A percentile compares a stretch with the other conserved stretches of the same genome.
Evolutionary conservation across 208 protist species (phyloP).

Genomic region (Willaertia magna): DNA sequence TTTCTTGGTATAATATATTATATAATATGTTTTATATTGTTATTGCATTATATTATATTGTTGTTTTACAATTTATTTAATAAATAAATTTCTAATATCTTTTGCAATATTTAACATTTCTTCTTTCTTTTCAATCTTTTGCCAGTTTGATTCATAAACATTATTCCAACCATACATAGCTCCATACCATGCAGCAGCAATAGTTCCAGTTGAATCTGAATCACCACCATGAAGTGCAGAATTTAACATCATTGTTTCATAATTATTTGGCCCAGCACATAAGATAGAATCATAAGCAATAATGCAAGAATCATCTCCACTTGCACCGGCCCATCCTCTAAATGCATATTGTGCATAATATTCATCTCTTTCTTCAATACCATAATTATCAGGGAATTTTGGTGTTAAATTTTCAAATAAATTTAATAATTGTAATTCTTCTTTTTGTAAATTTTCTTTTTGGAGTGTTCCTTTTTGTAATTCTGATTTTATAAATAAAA

Average conservation of each 20-base stretch:
- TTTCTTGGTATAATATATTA: too few relatives aligned
- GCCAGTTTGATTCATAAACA: neutral
- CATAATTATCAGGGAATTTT: neutral
- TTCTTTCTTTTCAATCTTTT: neutral
- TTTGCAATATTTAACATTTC: neutral
- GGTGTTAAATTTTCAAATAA: neutral
- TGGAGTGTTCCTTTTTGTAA: neutral
- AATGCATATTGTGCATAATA: neutral
- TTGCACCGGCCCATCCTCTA: neutral
- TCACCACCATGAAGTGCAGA: conserved; percentile 12
- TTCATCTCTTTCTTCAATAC: conserved; percentile 5
- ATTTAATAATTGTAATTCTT: neutral
- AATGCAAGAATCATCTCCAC: conserved; percentile 6
- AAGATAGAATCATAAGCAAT: conserved; percentile 18
- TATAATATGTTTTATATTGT: too few relatives aligned
- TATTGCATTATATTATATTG: too few relatives aligned
- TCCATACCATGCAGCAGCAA: conserved; percentile 11
- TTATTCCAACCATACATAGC: conserved; percentile 1
- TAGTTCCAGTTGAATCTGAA: conserved; percentile 12
- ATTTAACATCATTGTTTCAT: neutral
- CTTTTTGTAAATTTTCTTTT: neutral
- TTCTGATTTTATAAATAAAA: neutral
- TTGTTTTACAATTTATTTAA: too few relatives aligned
- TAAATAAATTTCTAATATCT: too few relatives aligned
- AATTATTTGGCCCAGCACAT: neutral